Base-by-base conservation (phyloP, 2,329 filamentous ascomycete species). In the Sporothrix mexicana region DNA sequence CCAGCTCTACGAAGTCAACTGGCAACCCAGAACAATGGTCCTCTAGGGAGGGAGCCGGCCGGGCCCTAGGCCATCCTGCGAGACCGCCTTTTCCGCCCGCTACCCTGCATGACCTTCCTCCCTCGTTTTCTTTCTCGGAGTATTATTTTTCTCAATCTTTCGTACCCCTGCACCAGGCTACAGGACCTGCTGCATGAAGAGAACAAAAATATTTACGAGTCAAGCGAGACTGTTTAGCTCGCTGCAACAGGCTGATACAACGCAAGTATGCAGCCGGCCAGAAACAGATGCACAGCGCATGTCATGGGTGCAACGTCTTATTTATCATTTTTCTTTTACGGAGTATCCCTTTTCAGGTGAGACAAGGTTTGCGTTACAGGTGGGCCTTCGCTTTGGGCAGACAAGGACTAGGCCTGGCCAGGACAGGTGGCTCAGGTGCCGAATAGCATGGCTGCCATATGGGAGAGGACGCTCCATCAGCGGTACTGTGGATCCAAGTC, bases 1-100 rank as follows among this genome's bases (percentile, higher is more conserved):
- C 77, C 88, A 90, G 77, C 80, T 90, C 43, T 90, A 85, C 77
- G 85, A 88, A 76, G 81, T 84, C 72, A 84, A 86, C 71, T 90
- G 88, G 88, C 80, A 83, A 74, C 83, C 83, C 7, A 80, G 81
- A 61, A 73, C 78, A n/a, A 81, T 82, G 76, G 79, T 53, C 12
- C 45, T 76, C 17, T 75, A 64, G 41, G 41, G 41, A 66, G 61
- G 61, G 41, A 66, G 41, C 41, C 61, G 41, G 41, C 20, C 49
- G 47, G 36, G 17, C 36, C 53, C 51, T 57, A 23, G 30, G 17
- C 23, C n/a, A 20, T 45, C 43, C 8, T 5, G 17, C 2, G 67
- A 59, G 67, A 45, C n/a, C 36, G 36, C 20, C n/a, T 55, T 69
- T 45, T 45, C 53, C 59, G 36, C 59, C 36, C 43, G 10, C 30